These are phyloP conservation scores for Emmonsiellopsis sp. DNA, from an alignment of 2,329 filamentous ascomycete species.

Conservation along the genomic window DNA sequence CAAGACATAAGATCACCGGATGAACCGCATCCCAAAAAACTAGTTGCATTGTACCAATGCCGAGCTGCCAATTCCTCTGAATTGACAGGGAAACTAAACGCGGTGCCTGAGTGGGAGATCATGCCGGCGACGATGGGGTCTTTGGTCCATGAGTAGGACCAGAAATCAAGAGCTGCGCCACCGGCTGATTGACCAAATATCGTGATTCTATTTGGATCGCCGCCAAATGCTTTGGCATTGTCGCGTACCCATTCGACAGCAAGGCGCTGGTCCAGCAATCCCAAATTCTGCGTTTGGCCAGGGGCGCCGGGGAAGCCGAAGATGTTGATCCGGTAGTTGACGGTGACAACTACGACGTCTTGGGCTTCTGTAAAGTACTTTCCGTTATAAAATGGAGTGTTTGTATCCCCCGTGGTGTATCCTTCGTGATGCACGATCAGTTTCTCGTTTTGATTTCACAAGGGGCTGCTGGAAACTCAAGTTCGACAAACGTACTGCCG, in stretches of 20 bases:
- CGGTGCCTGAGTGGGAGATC: conserved; percentile 29
- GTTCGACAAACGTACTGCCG: conserved; percentile 21
- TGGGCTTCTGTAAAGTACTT: conserved; percentile 26
- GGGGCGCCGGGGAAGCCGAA: conserved; percentile 33
- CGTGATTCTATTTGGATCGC: conserved; percentile 37
- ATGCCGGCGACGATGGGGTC: conserved; percentile 30
- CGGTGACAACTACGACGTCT: conserved; percentile 33
- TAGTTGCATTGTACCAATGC: conserved; percentile 36
- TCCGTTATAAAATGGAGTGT: conserved; percentile 29
- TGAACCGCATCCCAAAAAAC: conserved; percentile 29
- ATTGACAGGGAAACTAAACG: conserved; percentile 38
- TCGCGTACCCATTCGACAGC: conserved; percentile 44
- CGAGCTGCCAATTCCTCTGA: conserved; percentile 21
- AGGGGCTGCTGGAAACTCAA: neutral
- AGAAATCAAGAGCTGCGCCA: conserved; percentile 15
- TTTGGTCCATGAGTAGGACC: conserved; percentile 18
- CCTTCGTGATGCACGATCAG: conserved; percentile 13
- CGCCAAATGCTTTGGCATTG: conserved; percentile 44
- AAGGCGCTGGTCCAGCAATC: conserved; percentile 43
- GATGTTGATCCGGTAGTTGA: conserved; percentile 36
- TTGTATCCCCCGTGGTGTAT: conserved; percentile 26
- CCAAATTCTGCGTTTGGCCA: conserved; percentile 26
- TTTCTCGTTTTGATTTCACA: neutral
- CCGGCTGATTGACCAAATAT: conserved; percentile 41
- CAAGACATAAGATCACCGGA: conserved; percentile 24